Conservation (phyloP, 148 eudicot species). For the Linanthus parryae region DNA sequence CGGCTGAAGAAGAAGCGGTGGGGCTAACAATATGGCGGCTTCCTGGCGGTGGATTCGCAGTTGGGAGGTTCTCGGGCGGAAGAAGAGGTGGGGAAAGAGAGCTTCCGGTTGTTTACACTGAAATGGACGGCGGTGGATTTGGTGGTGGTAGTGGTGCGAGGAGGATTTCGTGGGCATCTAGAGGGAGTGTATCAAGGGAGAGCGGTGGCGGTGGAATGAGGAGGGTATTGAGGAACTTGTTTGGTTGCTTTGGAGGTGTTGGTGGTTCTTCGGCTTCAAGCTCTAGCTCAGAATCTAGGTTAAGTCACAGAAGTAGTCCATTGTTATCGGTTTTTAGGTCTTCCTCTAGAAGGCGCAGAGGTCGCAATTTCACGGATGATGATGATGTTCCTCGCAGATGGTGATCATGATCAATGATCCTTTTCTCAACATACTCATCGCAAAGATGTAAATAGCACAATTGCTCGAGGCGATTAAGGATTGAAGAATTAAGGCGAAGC, state of each 20-base stretch:
- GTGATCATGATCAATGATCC: no score
- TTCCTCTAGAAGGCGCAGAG: slow-evolving; percentile 23
- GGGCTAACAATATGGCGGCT: slow-evolving; percentile 96
- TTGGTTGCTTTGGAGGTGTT: slow-evolving; percentile 65
- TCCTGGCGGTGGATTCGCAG: slow-evolving; percentile 81
- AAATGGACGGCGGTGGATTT: slow-evolving; percentile 79
- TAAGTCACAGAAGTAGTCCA: slow-evolving; percentile 20
- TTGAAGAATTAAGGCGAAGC: no score
- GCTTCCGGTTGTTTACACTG: slow-evolving; percentile 88
- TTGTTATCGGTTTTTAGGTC: slow-evolving; percentile 25
- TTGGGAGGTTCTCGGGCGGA: slow-evolving; percentile 58
- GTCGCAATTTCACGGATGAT: slow-evolving; percentile 16
- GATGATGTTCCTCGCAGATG: slow-evolving; percentile 24
- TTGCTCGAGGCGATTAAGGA: no score
- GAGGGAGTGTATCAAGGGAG: slow-evolving; percentile 54
- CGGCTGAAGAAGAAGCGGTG: slow-evolving; percentile 63
- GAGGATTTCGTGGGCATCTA: slow-evolving; percentile 87
- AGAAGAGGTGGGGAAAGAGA: slow-evolving; percentile 76
- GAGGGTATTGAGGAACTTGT: slow-evolving; percentile 43
- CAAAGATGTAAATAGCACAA: no score
- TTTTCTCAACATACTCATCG: no score
- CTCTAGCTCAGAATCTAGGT: slow-evolving; percentile 34
- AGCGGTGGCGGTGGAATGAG: slow-evolving; percentile 57
- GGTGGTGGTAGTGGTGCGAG: slow-evolving; percentile 52
- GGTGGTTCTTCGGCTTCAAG: slow-evolving; percentile 43